Conservation (phyloP, 306 rosid genomes). For the Elaeagnus macrophylla region DNA sequence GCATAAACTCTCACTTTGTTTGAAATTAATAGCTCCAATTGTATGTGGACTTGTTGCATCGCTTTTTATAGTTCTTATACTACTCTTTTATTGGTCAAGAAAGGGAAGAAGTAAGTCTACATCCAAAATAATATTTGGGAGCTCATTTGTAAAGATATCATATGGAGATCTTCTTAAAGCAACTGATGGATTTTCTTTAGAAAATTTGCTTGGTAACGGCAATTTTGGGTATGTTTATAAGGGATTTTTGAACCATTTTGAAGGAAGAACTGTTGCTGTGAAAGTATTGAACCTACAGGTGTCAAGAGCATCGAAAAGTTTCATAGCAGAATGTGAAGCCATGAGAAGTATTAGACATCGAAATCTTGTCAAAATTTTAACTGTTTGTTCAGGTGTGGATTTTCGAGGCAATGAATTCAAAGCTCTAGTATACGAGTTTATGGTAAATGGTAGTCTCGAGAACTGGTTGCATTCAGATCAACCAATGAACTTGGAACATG, state of each 20-base stretch:
- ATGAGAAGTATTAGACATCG: constrained; percentile 7
- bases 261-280: background rate
- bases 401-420: constrained; percentile 1
- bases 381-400: constrained; percentile 9
- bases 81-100: background rate
- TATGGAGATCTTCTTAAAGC: background rate
- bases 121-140: background rate
- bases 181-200: background rate
- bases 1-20: background rate
- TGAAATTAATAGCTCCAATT: background rate
- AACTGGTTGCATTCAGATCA: too few relatives aligned
- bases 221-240: background rate
- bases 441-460: too few relatives aligned
- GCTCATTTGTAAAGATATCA: background rate
- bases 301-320: background rate
- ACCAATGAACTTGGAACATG: too few relatives aligned
- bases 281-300: background rate
- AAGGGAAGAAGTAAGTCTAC: background rate
- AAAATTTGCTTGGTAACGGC: background rate
- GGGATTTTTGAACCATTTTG: background rate
- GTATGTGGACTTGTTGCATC: background rate
- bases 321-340: background rate
- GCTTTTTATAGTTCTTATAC: background rate
- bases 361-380: constrained; percentile 13
- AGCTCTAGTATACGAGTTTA: background rate